Percentiles rank a stretch among this genome's conserved stretches.
Evolutionary conservation across 2,329 filamentous ascomycete species (phyloP).

Genomic region (Pseudofabraea citricarpa): DNA sequence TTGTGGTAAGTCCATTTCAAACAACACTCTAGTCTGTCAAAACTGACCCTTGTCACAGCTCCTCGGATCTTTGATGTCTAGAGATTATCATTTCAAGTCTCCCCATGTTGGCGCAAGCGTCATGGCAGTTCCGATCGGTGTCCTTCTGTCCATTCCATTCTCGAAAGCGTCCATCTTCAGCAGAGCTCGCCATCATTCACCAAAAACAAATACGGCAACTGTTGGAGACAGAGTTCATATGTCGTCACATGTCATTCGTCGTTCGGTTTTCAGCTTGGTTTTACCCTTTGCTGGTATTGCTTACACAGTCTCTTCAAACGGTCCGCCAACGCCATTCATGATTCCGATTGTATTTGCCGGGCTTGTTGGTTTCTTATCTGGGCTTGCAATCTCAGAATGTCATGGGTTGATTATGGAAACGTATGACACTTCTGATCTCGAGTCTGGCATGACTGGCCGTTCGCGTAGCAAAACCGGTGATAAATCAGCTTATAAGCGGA

Average conservation of each 20-base stretch:
- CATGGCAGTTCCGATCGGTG: conserved; percentile 62
- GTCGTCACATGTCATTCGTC: conserved; percentile 68
- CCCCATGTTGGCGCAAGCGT: conserved; percentile 64
- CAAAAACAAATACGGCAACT: conserved; percentile 62
- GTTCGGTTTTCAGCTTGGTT: conserved; percentile 60
- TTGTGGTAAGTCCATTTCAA: conserved; percentile 49
- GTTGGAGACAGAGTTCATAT: conserved; percentile 59
- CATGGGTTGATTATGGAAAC: conserved; percentile 76
- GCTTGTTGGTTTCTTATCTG: conserved; percentile 64
- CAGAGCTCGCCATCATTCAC: conserved; percentile 52
- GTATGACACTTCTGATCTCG: conserved; percentile 75
- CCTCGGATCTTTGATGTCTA: conserved; percentile 66
- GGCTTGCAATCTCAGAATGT: conserved; percentile 71
- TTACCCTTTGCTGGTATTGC: conserved; percentile 63
- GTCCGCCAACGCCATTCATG: conserved; percentile 54
- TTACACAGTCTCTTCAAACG: conserved; percentile 63
- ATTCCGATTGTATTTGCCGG: conserved; percentile 63
- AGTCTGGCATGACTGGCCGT: conserved; percentile 62
- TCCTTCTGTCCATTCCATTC: conserved; percentile 65
- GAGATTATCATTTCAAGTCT: conserved; percentile 59
- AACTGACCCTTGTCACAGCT: conserved; percentile 34
- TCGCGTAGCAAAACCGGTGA: conserved; percentile 43
- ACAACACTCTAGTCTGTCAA: conserved; percentile 3
- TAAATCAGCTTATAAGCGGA: conserved; percentile 42
- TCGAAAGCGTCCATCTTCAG: conserved; percentile 68